Conservation (phyloP, 2,329 filamentous ascomycete species). For the Calonectria hawksworthii region DNA sequence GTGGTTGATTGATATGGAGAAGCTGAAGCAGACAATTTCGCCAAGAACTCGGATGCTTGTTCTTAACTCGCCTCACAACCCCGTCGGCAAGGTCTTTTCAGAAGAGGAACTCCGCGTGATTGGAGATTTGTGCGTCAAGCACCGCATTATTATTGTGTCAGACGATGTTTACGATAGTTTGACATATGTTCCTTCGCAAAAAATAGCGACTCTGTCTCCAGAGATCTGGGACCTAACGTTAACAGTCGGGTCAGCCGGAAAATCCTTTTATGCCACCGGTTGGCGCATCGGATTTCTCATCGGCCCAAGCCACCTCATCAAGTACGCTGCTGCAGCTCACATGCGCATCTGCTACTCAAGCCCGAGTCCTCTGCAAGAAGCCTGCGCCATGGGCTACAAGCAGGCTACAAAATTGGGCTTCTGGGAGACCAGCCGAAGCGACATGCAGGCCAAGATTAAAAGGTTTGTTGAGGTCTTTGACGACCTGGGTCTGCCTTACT, state of each 20-base stretch:
- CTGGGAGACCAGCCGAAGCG: slow-evolving; percentile 83
- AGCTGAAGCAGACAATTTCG: slow-evolving; percentile 84
- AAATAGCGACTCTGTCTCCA: slow-evolving; percentile 88
- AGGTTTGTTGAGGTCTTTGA: slow-evolving; percentile 84
- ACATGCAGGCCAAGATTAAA: slow-evolving; percentile 90
- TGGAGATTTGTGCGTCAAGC: slow-evolving; percentile 87
- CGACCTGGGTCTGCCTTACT: slow-evolving; percentile 83
- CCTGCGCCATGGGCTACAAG: slow-evolving; percentile 93
- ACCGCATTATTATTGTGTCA: slow-evolving; percentile 91
- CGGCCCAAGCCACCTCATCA: slow-evolving; percentile 86
- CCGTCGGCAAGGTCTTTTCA: slow-evolving; percentile 93
- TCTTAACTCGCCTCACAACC: slow-evolving; percentile 87
- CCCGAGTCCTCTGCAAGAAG: slow-evolving; percentile 92
- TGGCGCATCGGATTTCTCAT: slow-evolving; percentile 96
- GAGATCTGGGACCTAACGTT: slow-evolving; percentile 88
- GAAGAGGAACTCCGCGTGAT: slow-evolving; percentile 84
- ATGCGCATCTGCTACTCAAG: slow-evolving; percentile 95
- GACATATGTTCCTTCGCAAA: slow-evolving; percentile 92
- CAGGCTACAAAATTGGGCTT: slow-evolving; percentile 87
- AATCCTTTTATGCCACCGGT: slow-evolving; percentile 97
- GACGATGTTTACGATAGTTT: slow-evolving; percentile 94
- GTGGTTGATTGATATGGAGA: slow-evolving; percentile 86
- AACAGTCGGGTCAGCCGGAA: slow-evolving; percentile 93
- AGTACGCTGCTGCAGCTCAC: slow-evolving; percentile 90
- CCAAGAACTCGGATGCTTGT: slow-evolving; percentile 95